Percentiles rank a stretch among this genome's conserved stretches.
phyloP scores from a whole-genome alignment of 1,139 yeast species.

The Taphrina flavorubra region DNA sequence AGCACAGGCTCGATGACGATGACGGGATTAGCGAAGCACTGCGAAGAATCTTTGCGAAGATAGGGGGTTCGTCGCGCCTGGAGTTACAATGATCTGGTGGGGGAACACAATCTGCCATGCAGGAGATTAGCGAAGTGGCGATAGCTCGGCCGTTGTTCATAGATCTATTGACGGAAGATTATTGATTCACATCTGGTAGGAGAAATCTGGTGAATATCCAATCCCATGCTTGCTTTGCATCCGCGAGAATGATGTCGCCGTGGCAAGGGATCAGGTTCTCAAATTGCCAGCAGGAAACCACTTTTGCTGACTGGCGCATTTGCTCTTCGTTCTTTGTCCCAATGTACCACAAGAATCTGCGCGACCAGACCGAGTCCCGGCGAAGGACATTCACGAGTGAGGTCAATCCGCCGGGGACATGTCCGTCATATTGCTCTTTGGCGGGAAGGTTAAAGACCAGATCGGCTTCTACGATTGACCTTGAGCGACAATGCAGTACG shows the following conservation, averaged over 20 bases:
- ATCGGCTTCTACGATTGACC: constrained; percentile 63
- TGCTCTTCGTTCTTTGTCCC: constrained; percentile 10
- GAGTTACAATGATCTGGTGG: neutral
- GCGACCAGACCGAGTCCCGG: constrained; percentile 14
- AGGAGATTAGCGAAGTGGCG: neutral
- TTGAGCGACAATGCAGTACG: constrained; percentile 48
- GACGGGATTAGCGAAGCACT: constrained; percentile 27
- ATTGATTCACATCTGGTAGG: no score
- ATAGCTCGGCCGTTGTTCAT: neutral
- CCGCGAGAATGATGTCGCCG: constrained; percentile 59
- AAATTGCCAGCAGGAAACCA: constrained; percentile 10
- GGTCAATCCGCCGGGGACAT: constrained; percentile 20
- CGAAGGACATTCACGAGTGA: constrained; percentile 12
- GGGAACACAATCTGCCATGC: no score
- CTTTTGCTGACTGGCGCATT: constrained; percentile 21
- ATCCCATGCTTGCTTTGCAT: constrained; percentile 43
- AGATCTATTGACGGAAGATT: no score
- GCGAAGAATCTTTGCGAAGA: constrained; percentile 27
- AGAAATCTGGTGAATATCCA: constrained; percentile 18
- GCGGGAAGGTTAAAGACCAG: constrained; percentile 60
- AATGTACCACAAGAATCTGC: constrained; percentile 25
- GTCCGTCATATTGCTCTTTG: constrained; percentile 57
- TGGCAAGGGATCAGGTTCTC: constrained; percentile 56
- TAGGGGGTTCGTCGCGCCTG: constrained; percentile 14
- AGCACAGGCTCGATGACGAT: constrained; percentile 25